phyloP scores from a whole-genome alignment of 148 eudicot species.

The Persicaria tinctoria region DNA sequence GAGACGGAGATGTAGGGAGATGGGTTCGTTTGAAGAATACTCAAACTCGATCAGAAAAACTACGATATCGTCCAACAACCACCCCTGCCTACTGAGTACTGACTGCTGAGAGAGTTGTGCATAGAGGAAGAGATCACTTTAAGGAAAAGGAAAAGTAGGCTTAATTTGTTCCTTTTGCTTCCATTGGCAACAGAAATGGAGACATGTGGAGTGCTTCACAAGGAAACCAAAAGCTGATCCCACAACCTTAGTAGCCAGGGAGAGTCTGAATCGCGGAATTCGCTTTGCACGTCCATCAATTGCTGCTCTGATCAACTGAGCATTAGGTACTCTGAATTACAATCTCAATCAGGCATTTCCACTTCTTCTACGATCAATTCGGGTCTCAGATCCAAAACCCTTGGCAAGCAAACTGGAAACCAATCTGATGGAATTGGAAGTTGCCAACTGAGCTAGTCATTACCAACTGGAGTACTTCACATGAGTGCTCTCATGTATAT shows the following conservation, averaged over 20 bases:
- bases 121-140: conserved; percentile 19
- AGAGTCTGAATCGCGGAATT: conserved; percentile 1
- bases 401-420: conserved; percentile 27
- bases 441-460: conserved; percentile 23
- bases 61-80: neutral
- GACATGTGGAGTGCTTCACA: conserved; percentile 31
- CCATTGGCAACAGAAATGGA: conserved; percentile 24
- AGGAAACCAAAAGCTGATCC: conserved; percentile 29
- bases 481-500: conserved; percentile 38
- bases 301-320: neutral
- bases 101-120: conserved; percentile 20
- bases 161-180: conserved; percentile 26
- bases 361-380: conserved; percentile 46
- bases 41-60: conserved; percentile 27
- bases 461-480: conserved; percentile 59
- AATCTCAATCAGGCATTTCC: conserved; percentile 24
- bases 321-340: neutral
- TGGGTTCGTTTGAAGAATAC: conserved; percentile 41
- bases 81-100: conserved; percentile 37
- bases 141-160: conserved; percentile 18
- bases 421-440: conserved; percentile 43
- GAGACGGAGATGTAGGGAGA: conserved; percentile 30
- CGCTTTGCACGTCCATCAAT: conserved; percentile 5
- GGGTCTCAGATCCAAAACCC: conserved; percentile 15
- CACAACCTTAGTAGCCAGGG: neutral